Evolutionary conservation across 768 basidiomycete genomes (phyloP).

Genomic region (Suillus bovinus): DNA sequence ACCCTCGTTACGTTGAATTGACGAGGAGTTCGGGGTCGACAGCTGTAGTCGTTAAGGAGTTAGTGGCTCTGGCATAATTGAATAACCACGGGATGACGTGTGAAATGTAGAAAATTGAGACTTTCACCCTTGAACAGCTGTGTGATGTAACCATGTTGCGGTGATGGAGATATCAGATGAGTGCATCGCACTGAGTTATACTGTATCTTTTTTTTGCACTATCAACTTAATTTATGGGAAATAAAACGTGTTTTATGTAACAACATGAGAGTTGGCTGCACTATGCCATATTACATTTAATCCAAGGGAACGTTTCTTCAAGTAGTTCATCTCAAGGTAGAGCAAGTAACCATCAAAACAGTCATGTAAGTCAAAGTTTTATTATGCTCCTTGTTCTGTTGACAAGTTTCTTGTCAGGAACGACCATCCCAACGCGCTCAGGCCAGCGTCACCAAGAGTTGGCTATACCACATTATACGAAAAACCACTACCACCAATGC

Average conservation of each 20-base stretch:
- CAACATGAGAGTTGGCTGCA: constrained; percentile 7
- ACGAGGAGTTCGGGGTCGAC: neutral
- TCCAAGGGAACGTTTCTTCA: too few relatives aligned
- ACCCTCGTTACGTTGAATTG: neutral
- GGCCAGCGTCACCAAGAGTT: constrained; percentile 22
- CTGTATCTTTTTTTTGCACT: neutral
- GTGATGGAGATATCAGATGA: constrained; percentile 12
- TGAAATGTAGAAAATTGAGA: neutral
- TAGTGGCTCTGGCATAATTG: constrained; percentile 1
- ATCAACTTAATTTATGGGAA: constrained; percentile 15
- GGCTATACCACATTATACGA: constrained; percentile 22
- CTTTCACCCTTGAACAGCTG: neutral
- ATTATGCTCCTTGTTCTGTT: neutral
- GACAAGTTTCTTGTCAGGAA: constrained; percentile 16
- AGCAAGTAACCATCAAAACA: neutral
- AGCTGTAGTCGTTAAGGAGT: too few relatives aligned
- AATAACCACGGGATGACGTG: neutral
- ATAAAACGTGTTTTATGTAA: constrained; percentile 30
- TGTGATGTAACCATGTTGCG: constrained; percentile 7
- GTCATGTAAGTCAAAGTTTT: constrained; percentile 24
- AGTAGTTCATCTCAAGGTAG: too few relatives aligned
- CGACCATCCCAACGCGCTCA: constrained; percentile 25
- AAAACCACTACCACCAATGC: constrained; percentile 41
- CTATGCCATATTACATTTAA: constrained; percentile 17
- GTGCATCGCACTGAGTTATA: neutral